Evolutionary conservation across 2,329 filamentous ascomycete genomes (phyloP).

Genomic region (Nemania abortiva): DNA sequence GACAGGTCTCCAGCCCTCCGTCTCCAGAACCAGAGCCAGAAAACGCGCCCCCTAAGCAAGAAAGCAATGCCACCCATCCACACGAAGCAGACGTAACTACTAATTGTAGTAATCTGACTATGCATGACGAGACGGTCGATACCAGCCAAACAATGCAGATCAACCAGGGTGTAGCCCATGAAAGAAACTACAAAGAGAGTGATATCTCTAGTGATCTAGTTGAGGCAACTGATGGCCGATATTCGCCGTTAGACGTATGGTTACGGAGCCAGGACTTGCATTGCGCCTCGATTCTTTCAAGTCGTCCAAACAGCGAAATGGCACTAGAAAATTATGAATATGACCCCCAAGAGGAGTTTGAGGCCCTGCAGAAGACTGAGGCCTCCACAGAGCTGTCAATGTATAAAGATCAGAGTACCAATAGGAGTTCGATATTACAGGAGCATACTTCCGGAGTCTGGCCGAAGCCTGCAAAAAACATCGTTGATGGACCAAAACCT

Average conservation of each 20-base stretch:
- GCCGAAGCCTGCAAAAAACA: constrained; percentile 8
- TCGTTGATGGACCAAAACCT: constrained; percentile 2
- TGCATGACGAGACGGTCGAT: constrained; percentile 23
- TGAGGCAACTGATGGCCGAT: constrained; percentile 37
- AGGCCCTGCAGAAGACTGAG: background rate
- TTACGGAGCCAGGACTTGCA: constrained; percentile 48
- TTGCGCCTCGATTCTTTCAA: constrained; percentile 40
- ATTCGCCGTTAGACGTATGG: constrained; percentile 50
- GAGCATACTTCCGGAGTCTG: background rate
- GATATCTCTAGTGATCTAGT: constrained; percentile 23
- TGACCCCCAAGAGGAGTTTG: constrained; percentile 7
- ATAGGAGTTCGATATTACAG: constrained; percentile 16
- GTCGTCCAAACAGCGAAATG: constrained; percentile 40
- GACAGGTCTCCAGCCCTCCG: constrained; percentile 24
- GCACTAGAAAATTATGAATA: constrained; percentile 27
- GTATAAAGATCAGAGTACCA: background rate
- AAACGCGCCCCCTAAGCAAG: constrained; percentile 12
- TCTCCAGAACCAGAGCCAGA: constrained; percentile 26
- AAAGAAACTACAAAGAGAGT: constrained; percentile 17
- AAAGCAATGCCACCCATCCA: constrained; percentile 7
- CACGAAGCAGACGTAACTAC: constrained; percentile 20
- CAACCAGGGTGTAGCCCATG: constrained; percentile 3
- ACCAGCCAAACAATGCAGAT: constrained; percentile 16
- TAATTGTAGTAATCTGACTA: constrained; percentile 14
- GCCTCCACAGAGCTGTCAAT: background rate